A percentile compares a stretch with the other conserved stretches of the same genome.
These are phyloP conservation scores for Athelia sp. DNA, from an alignment of 1,284 basidiomycete species.

Conservation along the genomic window DNA sequence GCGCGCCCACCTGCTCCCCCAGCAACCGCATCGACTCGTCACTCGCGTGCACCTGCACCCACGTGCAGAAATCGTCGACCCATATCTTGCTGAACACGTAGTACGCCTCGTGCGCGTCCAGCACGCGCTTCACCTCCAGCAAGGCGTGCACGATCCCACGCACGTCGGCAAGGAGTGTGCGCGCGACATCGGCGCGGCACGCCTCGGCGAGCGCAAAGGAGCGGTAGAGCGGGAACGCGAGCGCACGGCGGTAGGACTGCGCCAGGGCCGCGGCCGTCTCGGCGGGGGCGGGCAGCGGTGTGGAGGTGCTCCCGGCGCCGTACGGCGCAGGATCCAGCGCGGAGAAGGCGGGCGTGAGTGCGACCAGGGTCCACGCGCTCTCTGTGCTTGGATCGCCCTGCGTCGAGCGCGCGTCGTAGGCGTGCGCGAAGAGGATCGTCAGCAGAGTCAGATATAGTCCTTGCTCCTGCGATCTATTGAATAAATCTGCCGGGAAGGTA, in stretches of 20 bases:
- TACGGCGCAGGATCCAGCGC: constrained; percentile 70
- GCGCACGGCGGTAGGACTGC: constrained; percentile 64
- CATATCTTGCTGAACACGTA: constrained; percentile 80
- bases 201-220: constrained; percentile 67
- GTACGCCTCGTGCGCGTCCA: constrained; percentile 78
- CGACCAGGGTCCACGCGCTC: constrained; percentile 77
- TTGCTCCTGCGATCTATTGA: constrained; percentile 47
- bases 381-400: constrained; percentile 74
- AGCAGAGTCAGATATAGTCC: constrained; percentile 62
- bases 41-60: constrained; percentile 64
- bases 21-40: constrained; percentile 48
- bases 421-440: constrained; percentile 67
- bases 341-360: constrained; percentile 67
- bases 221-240: constrained; percentile 72
- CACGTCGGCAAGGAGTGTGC: constrained; percentile 53
- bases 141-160: constrained; percentile 57
- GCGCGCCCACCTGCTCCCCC: constrained; percentile 32
- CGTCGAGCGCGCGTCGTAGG: constrained; percentile 73
- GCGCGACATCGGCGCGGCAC: constrained; percentile 59
- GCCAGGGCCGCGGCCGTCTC: constrained; percentile 47
- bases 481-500: constrained; percentile 43
- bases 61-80: constrained; percentile 75
- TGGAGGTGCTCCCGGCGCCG: constrained; percentile 11
- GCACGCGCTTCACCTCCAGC: constrained; percentile 60
- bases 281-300: constrained; percentile 20